These are phyloP conservation scores for Hymenochaete sp. DNA, from an alignment of 1,284 basidiomycete genomes.

Conservation along the genomic window DNA sequence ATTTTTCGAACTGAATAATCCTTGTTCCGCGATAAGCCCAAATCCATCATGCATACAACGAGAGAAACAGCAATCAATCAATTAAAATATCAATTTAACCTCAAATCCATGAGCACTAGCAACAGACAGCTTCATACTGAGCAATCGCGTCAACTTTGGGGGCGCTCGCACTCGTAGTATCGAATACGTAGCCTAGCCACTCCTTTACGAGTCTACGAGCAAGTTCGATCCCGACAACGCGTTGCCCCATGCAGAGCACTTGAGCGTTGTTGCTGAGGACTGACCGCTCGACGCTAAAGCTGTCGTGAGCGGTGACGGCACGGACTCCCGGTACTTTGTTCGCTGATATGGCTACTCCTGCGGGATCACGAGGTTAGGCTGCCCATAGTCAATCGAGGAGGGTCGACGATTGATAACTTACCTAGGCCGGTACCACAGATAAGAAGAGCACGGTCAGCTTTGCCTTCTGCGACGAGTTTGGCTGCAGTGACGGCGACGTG, in stretches of 20 bases:
- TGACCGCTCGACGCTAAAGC: slow-evolving; percentile 20
- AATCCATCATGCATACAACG: too few species aligned
- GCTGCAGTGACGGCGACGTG: slow-evolving; percentile 20
- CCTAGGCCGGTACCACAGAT: slow-evolving; percentile 21
- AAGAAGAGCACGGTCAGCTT: slow-evolving; percentile 19
- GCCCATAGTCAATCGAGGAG: neutral
- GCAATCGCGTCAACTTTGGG: slow-evolving; percentile 20
- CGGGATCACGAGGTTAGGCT: neutral
- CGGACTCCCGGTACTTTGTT: slow-evolving; percentile 21
- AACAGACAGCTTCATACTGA: slow-evolving; percentile 20
- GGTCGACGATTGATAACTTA: slow-evolving; percentile 3
- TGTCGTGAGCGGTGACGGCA: slow-evolving; percentile 21
- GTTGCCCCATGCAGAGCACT: slow-evolving; percentile 21
- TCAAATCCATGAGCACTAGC: too few species aligned
- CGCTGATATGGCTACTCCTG: slow-evolving; percentile 21
- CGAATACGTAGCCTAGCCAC: slow-evolving; percentile 20
- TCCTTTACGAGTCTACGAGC: slow-evolving; percentile 18
- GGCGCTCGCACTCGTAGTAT: slow-evolving; percentile 16
- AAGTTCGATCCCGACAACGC: slow-evolving; percentile 21
- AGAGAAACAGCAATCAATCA: too few species aligned
- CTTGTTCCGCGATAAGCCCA: too few species aligned
- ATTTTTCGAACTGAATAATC: too few species aligned
- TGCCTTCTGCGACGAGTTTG: slow-evolving; percentile 17
- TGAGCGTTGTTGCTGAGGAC: slow-evolving; percentile 20
- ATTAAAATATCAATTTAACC: too few species aligned